phyloP scores from a whole-genome alignment of 2,329 filamentous ascomycete genomes.

The Fusarium nurragi region DNA sequence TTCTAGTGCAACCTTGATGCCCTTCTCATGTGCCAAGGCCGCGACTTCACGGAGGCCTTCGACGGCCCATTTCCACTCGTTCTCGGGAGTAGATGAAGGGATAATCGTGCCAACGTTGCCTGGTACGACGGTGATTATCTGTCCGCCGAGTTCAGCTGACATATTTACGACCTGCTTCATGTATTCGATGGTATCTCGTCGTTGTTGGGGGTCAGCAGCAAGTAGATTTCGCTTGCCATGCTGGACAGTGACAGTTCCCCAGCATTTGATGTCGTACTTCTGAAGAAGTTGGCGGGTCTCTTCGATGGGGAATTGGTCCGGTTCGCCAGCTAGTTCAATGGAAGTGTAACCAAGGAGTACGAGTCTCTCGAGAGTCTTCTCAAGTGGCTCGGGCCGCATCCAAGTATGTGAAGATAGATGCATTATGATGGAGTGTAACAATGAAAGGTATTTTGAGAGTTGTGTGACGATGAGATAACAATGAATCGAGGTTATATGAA shows the following conservation, averaged over 20 bases:
- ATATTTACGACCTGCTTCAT: slow-evolving; percentile 31
- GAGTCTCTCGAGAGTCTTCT: slow-evolving; percentile 27
- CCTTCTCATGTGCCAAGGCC: slow-evolving; percentile 12
- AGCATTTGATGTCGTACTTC: slow-evolving; percentile 29
- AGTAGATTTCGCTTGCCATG: slow-evolving; percentile 32
- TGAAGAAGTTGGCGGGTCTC: slow-evolving; percentile 18
- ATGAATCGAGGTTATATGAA: rapidly evolving
- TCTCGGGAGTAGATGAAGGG: slow-evolving; percentile 20
- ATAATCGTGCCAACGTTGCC: slow-evolving; percentile 24
- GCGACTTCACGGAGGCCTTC: slow-evolving; percentile 26
- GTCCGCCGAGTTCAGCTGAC: slow-evolving; percentile 23
- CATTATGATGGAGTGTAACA: slow-evolving; percentile 6
- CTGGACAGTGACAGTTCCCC: slow-evolving; percentile 35
- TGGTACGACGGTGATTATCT: slow-evolving; percentile 24
- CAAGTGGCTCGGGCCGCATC: slow-evolving; percentile 35
- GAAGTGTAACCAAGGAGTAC: slow-evolving; percentile 26
- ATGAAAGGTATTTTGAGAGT: too few relatives aligned
- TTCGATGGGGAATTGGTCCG: background rate
- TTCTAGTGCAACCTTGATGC: slow-evolving; percentile 30
- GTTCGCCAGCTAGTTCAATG: slow-evolving; percentile 30
- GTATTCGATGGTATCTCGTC: slow-evolving; percentile 24
- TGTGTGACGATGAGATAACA: too few relatives aligned
- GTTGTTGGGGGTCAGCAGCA: slow-evolving; percentile 20
- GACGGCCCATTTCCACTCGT: slow-evolving; percentile 36
- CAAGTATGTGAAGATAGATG: slow-evolving; percentile 36